These are phyloP conservation scores for Lichtheimia corymbifera DNA, from an alignment of 371 early-diverging fungal species.

Conservation along the genomic window DNA sequence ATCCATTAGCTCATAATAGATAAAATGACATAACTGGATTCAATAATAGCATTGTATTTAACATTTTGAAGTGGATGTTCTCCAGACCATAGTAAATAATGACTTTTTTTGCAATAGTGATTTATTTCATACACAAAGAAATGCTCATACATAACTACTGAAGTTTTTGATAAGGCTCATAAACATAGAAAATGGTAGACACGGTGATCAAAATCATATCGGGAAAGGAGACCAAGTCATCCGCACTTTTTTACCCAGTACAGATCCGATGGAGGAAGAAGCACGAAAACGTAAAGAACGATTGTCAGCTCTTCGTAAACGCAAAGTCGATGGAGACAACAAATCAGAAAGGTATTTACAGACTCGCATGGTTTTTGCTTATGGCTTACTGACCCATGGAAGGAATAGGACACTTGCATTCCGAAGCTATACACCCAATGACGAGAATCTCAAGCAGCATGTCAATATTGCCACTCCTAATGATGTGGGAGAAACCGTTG, in stretches of 20 bases:
- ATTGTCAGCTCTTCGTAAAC: constrained; percentile 63
- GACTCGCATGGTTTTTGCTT: neutral
- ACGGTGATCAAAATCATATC: too few species aligned
- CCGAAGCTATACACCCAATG: constrained; percentile 63
- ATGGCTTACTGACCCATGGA: neutral
- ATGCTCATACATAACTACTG: too few species aligned
- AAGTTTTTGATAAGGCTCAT: too few species aligned
- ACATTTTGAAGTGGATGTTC: too few species aligned
- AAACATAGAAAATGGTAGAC: too few species aligned
- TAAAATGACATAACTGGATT: too few species aligned
- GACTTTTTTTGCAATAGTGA: too few species aligned
- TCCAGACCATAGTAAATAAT: too few species aligned
- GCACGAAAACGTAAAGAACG: constrained; percentile 72
- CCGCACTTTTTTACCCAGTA: neutral
- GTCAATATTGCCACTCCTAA: constrained; percentile 48
- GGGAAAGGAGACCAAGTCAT: too few species aligned
- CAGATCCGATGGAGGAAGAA: constrained; percentile 64
- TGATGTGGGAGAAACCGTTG: constrained; percentile 54
- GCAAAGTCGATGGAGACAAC: constrained; percentile 37
- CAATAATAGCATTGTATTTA: too few species aligned
- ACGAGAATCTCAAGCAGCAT: constrained; percentile 49
- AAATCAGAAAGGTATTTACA: constrained; percentile 23
- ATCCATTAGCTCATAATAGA: too few species aligned
- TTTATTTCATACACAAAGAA: too few species aligned
- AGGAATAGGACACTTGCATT: constrained; percentile 40